These are phyloP conservation scores for Xerocomellus chrysenteron DNA, from an alignment of 768 basidiomycete genomes.

Conservation along the genomic window DNA sequence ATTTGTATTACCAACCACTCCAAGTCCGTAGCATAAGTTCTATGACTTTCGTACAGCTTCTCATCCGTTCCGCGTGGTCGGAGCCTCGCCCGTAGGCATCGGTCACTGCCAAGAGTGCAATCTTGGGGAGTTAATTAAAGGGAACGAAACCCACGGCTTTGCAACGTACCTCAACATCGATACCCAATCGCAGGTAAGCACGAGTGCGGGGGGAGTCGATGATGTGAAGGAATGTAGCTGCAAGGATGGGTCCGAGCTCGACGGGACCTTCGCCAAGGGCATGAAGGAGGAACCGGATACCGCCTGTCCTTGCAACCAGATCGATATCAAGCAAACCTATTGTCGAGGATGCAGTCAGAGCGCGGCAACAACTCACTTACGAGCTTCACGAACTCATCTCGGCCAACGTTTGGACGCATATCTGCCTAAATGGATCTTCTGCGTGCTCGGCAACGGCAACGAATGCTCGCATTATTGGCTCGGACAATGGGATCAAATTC, in stretches of 20 bases:
- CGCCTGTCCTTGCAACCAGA: slow-evolving; percentile 76
- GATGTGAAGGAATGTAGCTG: slow-evolving; percentile 77
- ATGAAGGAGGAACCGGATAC: slow-evolving; percentile 82
- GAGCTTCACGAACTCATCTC: slow-evolving; percentile 71
- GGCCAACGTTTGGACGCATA: slow-evolving; percentile 82
- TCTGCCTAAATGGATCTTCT: slow-evolving; percentile 83
- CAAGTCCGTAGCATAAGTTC: slow-evolving; percentile 86
- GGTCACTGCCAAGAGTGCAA: slow-evolving; percentile 85
- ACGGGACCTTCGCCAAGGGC: slow-evolving; percentile 87
- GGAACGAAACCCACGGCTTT: neutral
- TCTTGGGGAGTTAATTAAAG: slow-evolving; percentile 40
- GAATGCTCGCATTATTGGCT: slow-evolving; percentile 82
- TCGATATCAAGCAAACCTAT: slow-evolving; percentile 87
- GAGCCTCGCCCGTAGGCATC: slow-evolving; percentile 87
- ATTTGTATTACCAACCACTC: slow-evolving; percentile 65
- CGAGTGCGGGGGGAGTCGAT: slow-evolving; percentile 85
- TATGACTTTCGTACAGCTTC: slow-evolving; percentile 73
- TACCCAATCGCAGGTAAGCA: slow-evolving; percentile 71
- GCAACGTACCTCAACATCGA: slow-evolving; percentile 78
- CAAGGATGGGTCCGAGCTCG: slow-evolving; percentile 77
- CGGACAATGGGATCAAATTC: slow-evolving; percentile 61
- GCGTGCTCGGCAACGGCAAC: slow-evolving; percentile 90
- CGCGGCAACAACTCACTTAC: slow-evolving; percentile 3
- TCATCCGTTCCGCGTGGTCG: slow-evolving; percentile 78
- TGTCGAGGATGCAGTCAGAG: slow-evolving; percentile 9